Conservation (phyloP, 176 grass and related monocot species). For the Luzula sylvatica region DNA sequence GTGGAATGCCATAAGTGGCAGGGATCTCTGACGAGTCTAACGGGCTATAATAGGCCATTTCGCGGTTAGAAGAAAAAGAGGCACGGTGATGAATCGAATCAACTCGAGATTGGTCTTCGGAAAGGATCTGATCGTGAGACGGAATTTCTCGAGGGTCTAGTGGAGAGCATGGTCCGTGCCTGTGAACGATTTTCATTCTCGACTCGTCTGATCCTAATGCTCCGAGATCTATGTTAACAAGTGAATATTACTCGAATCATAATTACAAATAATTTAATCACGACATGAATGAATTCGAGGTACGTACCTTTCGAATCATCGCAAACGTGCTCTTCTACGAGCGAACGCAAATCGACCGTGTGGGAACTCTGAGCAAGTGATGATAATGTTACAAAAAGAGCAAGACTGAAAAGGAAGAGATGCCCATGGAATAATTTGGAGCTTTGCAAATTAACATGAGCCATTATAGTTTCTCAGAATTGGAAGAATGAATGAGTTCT, state of each 20-base stretch:
- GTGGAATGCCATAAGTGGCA: slow-evolving; percentile 8
- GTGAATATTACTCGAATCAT: too few species aligned
- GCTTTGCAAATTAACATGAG: not conserved
- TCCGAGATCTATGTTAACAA: slow-evolving; percentile 24
- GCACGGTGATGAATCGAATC: slow-evolving; percentile 36
- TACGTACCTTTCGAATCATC: slow-evolving; percentile 4
- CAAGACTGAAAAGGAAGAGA: slow-evolving; percentile 1
- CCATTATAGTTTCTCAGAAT: slow-evolving; percentile 5
- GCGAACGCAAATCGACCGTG: not conserved
- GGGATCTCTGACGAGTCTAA: slow-evolving; percentile 28
- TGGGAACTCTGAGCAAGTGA: slow-evolving; percentile 4
- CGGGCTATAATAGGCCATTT: not conserved
- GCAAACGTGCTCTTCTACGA: not conserved
- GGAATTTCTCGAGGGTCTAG: slow-evolving; percentile 6
- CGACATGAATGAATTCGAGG: too few species aligned
- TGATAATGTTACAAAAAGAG: not conserved
- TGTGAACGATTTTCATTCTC: slow-evolving; percentile 40
- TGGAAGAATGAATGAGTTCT: too few species aligned
- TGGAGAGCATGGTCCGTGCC: slow-evolving; percentile 61
- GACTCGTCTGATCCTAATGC: not conserved
- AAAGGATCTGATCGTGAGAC: slow-evolving; percentile 44
- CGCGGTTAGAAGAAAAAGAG: not conserved
- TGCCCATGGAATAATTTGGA: not conserved
- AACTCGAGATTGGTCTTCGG: slow-evolving; percentile 47
- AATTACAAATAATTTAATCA: too few species aligned